Evolutionary conservation across 2,329 filamentous ascomycete species (phyloP), one percentile per base, ranked within the genome.

Genomic region (Diplodia intermedia): DNA sequence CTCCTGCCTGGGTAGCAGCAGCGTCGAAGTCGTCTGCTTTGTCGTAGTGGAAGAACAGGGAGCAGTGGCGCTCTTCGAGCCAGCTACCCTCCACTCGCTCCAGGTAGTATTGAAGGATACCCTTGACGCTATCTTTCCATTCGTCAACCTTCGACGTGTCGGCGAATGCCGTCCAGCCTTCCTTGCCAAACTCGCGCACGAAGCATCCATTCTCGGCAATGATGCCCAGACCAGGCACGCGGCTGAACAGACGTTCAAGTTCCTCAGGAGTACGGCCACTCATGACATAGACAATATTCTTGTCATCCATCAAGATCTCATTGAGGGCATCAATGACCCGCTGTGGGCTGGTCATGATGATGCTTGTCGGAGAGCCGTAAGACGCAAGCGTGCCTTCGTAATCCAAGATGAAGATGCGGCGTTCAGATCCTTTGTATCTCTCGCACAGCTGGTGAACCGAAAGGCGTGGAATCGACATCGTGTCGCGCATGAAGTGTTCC

Each of bases 161-260:
- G 2, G 90, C 89, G 80, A 97, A 90, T 70, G 90, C 89, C 2
- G 86, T 87, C 95, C 95, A 98, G 43, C 86, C 84, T 29, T 87
- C 85, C 4, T 68, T 69, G 23, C 88, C 86, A 55, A 87, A 88
- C 71, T 92, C 87, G 72, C 91, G 92, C 68, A 97, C 82, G 80
- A 96, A 98, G 77, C 92, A 97, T 1, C 94, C 94, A 71, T 97
- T 97, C 80, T 98, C 94, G 0, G 94, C 94, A 71, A 98, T 96
- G 4, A 98, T 84, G 2, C 95, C 95, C 3, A 97, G 82, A 69
- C 91, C 90, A 5, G 92, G 91, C 1, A 97, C 90, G 29, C 91
- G 88, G 65, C 90, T 89, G 84, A 98, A 97, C 1, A 96, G 84
- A 4, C 90, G 88, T 72, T 97, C 93, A 40, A 97, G 88, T 74